phyloP scores from a whole-genome alignment of 768 basidiomycete genomes.

The Hygrophorus russula region DNA sequence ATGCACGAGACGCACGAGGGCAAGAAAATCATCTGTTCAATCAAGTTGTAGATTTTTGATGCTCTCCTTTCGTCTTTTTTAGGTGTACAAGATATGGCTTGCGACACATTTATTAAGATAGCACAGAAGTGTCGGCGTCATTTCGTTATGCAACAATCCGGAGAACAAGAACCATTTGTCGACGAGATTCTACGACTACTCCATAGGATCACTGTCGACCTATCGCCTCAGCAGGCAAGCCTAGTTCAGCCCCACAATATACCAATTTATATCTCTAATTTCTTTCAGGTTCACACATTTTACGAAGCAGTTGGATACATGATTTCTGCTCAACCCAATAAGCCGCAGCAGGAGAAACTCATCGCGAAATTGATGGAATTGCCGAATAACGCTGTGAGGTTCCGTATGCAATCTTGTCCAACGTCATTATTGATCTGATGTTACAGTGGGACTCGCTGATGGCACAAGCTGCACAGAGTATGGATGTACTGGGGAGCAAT shows the following conservation, averaged over 20 bases:
- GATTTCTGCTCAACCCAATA: conserved; percentile 98
- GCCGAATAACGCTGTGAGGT: conserved; percentile 86
- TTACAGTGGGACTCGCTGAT: conserved; percentile 92
- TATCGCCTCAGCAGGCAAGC: conserved; percentile 75
- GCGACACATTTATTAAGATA: conserved; percentile 99
- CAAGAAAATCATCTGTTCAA: conserved; percentile 17
- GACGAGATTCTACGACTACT: conserved; percentile 91
- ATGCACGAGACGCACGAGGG: conserved; percentile 99
- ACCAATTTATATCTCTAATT: conserved; percentile 12
- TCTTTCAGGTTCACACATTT: conserved; percentile 77
- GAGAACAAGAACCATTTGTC: conserved; percentile 94
- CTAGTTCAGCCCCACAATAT: not conserved
- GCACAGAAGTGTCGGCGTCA: conserved; percentile 97
- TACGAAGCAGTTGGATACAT: conserved; percentile 99
- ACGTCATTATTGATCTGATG: conserved; percentile 3
- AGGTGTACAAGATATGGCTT: conserved; percentile 99
- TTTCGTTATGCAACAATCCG: conserved; percentile 97
- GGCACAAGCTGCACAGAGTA: conserved; percentile 86
- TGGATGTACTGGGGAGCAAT: conserved; percentile 80
- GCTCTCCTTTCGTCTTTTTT: conserved; percentile 4
- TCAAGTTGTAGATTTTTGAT: conserved; percentile 3
- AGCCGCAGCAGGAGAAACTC: conserved; percentile 90
- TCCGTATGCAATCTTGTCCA: not conserved
- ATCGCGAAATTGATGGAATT: conserved; percentile 94
- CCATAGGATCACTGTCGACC: conserved; percentile 89